Conservation (phyloP, 2,329 filamentous ascomycete genomes). For the Arachnomyces sp. region DNA sequence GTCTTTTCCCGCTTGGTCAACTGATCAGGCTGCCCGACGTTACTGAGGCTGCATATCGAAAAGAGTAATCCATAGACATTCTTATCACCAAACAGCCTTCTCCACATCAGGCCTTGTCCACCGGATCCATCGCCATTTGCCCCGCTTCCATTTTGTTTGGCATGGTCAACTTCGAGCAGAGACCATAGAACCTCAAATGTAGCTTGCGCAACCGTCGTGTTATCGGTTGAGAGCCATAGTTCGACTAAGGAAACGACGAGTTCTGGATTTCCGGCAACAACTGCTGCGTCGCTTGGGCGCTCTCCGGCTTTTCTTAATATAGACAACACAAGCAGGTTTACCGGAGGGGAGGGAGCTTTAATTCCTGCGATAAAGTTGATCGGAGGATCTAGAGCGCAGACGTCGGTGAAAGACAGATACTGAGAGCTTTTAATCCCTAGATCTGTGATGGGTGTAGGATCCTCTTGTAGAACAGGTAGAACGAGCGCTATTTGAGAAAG, state of each 20-base stretch:
- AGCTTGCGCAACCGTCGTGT: conserved; percentile 47
- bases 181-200: conserved; percentile 46
- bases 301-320: conserved; percentile 49
- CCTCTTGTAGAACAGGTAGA: conserved; percentile 47
- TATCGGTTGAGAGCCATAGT: conserved; percentile 50
- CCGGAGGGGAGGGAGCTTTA: conserved; percentile 40
- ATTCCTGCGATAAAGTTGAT: conserved; percentile 50
- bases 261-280: conserved; percentile 49
- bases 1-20: conserved; percentile 47
- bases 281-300: conserved; percentile 46
- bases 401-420: conserved; percentile 42
- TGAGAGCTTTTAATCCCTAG: conserved; percentile 44
- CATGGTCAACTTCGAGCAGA: conserved; percentile 44
- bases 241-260: conserved; percentile 48
- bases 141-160: conserved; percentile 22
- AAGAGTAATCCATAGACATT: conserved; percentile 52
- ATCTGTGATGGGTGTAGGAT: conserved; percentile 47
- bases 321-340: conserved; percentile 49
- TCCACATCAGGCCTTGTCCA: conserved; percentile 51
- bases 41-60: conserved; percentile 43
- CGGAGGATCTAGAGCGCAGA: conserved; percentile 40
- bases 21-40: conserved; percentile 25
- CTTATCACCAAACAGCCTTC: conserved; percentile 52
- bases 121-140: conserved; percentile 15
- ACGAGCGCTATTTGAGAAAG: conserved; percentile 42